phyloP scores from a whole-genome alignment of 176 grass and related monocot species.

The Areca catechu region DNA sequence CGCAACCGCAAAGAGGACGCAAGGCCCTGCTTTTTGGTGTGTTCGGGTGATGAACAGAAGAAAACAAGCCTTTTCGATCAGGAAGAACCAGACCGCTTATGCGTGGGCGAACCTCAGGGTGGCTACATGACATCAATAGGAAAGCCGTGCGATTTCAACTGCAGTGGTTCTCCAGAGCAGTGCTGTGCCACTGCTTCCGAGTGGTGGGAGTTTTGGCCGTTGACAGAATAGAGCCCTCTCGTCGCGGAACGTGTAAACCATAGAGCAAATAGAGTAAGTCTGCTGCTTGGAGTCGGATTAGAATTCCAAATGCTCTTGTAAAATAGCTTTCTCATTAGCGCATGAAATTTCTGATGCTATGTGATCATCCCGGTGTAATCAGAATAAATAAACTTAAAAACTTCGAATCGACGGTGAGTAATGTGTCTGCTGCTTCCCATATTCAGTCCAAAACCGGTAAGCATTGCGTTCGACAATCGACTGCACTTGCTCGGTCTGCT shows the following conservation, averaged over 20 bases:
- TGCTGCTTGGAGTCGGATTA: neutral
- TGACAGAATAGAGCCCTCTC: conserved; percentile 51
- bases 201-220: conserved; percentile 71
- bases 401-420: too few species aligned
- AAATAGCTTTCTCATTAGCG: neutral
- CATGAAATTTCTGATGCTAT: too few species aligned
- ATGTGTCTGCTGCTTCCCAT: too few species aligned
- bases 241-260: conserved; percentile 19
- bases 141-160: conserved; percentile 22
- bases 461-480: too few species aligned
- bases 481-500: too few species aligned
- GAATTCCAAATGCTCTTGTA: neutral
- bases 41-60: neutral
- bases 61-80: conserved; percentile 7
- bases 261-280: neutral
- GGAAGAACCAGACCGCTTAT: conserved; percentile 19
- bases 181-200: conserved; percentile 53
- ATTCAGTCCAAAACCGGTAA: too few species aligned
- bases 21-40: neutral
- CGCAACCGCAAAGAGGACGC: conserved; percentile 15
- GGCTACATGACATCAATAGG: conserved; percentile 26
- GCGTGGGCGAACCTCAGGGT: conserved; percentile 33
- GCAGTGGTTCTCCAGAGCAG: conserved; percentile 32
- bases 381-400: too few species aligned
- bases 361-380: too few species aligned